Evolutionary conservation across 179 eudicot species (phyloP), one percentile per base, ranked within the genome.

Genomic region (Heliamphora pulchella): DNA sequence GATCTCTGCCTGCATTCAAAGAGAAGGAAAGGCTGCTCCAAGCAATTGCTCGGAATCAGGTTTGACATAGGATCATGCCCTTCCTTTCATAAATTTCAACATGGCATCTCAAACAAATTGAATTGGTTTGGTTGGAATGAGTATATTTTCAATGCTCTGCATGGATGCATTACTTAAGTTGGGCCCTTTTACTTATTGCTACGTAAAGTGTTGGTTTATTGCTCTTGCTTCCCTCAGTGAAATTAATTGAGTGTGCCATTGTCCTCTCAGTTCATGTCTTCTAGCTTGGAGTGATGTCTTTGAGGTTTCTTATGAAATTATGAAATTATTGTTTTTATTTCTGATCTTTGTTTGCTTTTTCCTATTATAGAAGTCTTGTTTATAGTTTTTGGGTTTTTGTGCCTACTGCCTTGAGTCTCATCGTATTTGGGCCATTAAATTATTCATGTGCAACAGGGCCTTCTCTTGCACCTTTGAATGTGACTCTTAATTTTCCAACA

Each of bases 31-130:
- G 93, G 87, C 87, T 96, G 76, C 98, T 96, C 70, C 93, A 92
- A 90, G 93, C 97, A 83, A 96, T 96, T 87, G 99, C 98, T 3
- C 86, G 83, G 50, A 96, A 94, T 88, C 98, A 96, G 98, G 99
- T 96, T 75, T 75, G 71, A 3, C 72, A 57, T 58, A 54, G 69
- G 69, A 80, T 77, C 62, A 50, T 51, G 55, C 50, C 78, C 3
- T 81, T 58, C 59, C 57, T 65, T 48, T 22, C 71, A 22, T 1
- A 20, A 18, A 66, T 66, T 65, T 67, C 64, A 67, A 10, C 39
- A 5, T 63, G 41, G 58, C 13, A 15, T 39, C 46, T 78, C 7
- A 41, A 58, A 39, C 17, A 51, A 79, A 46, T 10, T 69, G 22
- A 13, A 18, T 51, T 47, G 8, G 5, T 66, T 20, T 15, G 4